Evolutionary conservation across 352 stramenopile species (phyloP).

Genomic region (Phytopythium ostracodes): DNA sequence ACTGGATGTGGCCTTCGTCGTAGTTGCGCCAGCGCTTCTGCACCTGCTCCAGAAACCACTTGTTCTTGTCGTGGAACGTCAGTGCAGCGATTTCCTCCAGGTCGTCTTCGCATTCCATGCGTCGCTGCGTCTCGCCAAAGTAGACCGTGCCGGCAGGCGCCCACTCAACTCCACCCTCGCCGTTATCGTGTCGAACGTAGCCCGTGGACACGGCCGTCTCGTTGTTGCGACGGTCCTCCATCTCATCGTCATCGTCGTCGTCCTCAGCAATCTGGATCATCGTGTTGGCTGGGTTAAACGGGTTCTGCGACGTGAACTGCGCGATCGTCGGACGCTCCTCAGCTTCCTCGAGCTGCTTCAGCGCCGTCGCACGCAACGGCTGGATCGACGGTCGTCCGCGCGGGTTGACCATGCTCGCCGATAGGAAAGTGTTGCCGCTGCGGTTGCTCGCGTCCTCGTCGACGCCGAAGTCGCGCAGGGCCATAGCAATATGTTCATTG

Average conservation of each 20-base stretch:
- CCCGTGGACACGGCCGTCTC: constrained; percentile 71
- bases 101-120: constrained; percentile 75
- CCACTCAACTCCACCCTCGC: constrained; percentile 60
- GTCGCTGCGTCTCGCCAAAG: constrained; percentile 34
- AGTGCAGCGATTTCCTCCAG: constrained; percentile 83
- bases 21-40: constrained; percentile 29
- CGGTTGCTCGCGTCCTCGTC: constrained; percentile 27
- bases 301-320: constrained; percentile 60
- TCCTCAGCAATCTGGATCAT: constrained; percentile 42
- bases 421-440: constrained; percentile 36
- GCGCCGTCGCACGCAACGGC: constrained; percentile 65
- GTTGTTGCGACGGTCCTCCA: constrained; percentile 35
- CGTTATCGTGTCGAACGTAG: constrained; percentile 73
- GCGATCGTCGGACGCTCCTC: constrained; percentile 77
- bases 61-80: constrained; percentile 83
- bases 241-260: constrained; percentile 29
- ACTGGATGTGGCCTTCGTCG: constrained; percentile 82
- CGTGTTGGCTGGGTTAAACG: constrained; percentile 44
- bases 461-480: constrained; percentile 74
- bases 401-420: constrained; percentile 28
- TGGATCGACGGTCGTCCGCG: constrained; percentile 51
- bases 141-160: constrained; percentile 47
- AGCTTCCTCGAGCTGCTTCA: constrained; percentile 74
- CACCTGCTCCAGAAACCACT: constrained; percentile 77
- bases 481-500: constrained; percentile 72